Evolutionary conservation across 1,139 yeast genomes (phyloP).

Genomic region (Kurtzmaniella quercitrusa): DNA sequence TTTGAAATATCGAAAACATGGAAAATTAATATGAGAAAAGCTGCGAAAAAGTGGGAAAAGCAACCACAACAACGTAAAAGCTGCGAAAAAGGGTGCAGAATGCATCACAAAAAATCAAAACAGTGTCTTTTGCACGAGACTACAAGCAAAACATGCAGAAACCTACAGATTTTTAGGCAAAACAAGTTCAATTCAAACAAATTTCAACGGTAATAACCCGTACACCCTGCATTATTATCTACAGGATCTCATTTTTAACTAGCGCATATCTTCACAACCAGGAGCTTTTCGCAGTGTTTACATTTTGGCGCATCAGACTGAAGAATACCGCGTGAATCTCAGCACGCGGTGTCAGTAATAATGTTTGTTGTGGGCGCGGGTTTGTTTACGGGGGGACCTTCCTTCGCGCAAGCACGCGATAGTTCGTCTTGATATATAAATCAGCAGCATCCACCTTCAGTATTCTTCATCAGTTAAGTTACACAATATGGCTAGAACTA

Average conservation of each 20-base stretch:
- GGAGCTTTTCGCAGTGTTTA: background rate
- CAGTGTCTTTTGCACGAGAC: background rate
- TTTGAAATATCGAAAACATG: background rate
- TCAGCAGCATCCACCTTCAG: background rate
- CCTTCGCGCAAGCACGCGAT: background rate
- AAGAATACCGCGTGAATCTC: background rate
- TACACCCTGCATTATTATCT: background rate
- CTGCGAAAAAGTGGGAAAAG: background rate
- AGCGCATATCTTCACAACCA: background rate
- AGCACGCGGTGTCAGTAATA: background rate
- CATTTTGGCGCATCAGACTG: background rate
- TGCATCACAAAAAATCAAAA: background rate
- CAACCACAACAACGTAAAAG: background rate
- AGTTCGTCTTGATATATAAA: background rate
- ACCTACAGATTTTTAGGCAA: no score
- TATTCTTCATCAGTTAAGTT: constrained; percentile 9
- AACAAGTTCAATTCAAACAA: background rate
- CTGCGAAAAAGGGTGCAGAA: background rate
- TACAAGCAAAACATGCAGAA: background rate
- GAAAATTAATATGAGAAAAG: background rate
- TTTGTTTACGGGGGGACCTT: background rate
- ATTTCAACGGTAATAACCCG: background rate
- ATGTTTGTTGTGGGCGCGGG: background rate
- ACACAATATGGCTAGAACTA: constrained; percentile 86
- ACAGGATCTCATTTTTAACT: background rate